Conservation (phyloP, 768 basidiomycete species). For the Phanerochaete carnosa region DNA sequence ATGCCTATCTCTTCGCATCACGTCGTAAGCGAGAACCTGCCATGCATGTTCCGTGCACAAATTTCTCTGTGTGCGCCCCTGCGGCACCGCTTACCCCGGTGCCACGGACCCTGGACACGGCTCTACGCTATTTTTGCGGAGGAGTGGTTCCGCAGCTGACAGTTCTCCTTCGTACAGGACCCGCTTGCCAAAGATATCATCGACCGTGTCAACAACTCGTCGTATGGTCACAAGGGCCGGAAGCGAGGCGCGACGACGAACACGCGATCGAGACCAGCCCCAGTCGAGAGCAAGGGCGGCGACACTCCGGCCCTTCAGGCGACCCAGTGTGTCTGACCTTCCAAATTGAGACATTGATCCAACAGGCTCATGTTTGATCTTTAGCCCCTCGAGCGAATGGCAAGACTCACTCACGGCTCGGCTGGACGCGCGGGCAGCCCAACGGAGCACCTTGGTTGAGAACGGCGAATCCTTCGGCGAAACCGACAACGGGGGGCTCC, state of each 20-base stretch:
- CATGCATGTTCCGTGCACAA: background rate
- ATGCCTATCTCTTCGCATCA: background rate
- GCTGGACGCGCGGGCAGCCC: conserved; percentile 24
- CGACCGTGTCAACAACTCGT: conserved; percentile 73
- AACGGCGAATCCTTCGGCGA: conserved; percentile 16
- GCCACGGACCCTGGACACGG: background rate
- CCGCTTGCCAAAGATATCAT: conserved; percentile 78
- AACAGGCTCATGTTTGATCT: background rate
- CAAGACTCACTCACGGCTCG: conserved; percentile 58
- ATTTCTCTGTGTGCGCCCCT: background rate
- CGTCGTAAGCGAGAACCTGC: background rate
- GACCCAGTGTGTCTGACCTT: conserved; percentile 51
- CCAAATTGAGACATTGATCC: background rate
- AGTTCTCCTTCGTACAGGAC: conserved; percentile 43
- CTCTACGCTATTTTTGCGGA: background rate
- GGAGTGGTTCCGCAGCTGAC: background rate
- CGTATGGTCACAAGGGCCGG: conserved; percentile 75
- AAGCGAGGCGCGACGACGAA: conserved; percentile 34
- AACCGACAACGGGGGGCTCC: background rate
- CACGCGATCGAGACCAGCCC: conserved; percentile 21
- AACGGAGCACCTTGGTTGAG: conserved; percentile 21
- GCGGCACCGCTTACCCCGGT: background rate
- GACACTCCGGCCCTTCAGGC: conserved; percentile 32
- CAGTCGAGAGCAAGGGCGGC: conserved; percentile 16
- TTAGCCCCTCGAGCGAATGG: conserved; percentile 80